phyloP scores from a whole-genome alignment of 2,329 filamentous ascomycete species.

The Colletotrichum cereale region DNA sequence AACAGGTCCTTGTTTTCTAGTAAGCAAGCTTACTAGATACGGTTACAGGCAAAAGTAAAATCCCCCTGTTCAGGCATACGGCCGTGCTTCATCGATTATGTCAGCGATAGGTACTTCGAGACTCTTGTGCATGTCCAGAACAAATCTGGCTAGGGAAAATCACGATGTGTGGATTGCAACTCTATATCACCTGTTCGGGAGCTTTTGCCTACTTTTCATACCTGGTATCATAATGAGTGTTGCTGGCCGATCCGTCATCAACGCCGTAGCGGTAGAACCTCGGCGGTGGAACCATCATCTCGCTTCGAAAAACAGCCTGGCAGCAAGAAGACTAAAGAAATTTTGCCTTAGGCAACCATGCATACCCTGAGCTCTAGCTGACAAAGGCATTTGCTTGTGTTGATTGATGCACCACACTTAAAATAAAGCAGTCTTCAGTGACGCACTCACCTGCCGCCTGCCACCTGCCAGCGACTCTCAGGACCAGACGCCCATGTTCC shows the following conservation, averaged over 20 bases:
- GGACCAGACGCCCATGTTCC: conserved; percentile 4
- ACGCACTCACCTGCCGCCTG: conserved; percentile 10
- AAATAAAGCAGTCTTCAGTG: conserved; percentile 12
- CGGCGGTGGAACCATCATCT: conserved; percentile 27
- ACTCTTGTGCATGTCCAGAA: too few species aligned
- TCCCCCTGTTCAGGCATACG: too few species aligned
- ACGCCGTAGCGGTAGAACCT: conserved; percentile 20
- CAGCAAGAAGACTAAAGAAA: neutral
- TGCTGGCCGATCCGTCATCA: neutral
- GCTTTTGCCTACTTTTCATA: too few species aligned
- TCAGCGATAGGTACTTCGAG: too few species aligned
- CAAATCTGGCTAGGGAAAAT: too few species aligned
- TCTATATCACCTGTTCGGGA: too few species aligned
- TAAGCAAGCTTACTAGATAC: neutral
- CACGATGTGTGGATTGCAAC: too few species aligned
- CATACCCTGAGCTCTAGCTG: neutral
- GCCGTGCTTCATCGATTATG: too few species aligned
- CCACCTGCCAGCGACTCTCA: conserved; percentile 3
- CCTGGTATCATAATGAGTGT: neutral
- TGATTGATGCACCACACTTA: neutral
- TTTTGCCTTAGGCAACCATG: neutral
- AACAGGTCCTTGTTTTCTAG: conserved; percentile 2
- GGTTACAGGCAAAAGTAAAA: too few species aligned
- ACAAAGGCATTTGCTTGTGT: conserved; percentile 9
- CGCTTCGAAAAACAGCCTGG: conserved; percentile 12